Percentiles rank a stretch among this genome's conserved stretches.
phyloP scores from a whole-genome alignment of 2,329 filamentous ascomycete species.

The Remersonia thermophila region DNA sequence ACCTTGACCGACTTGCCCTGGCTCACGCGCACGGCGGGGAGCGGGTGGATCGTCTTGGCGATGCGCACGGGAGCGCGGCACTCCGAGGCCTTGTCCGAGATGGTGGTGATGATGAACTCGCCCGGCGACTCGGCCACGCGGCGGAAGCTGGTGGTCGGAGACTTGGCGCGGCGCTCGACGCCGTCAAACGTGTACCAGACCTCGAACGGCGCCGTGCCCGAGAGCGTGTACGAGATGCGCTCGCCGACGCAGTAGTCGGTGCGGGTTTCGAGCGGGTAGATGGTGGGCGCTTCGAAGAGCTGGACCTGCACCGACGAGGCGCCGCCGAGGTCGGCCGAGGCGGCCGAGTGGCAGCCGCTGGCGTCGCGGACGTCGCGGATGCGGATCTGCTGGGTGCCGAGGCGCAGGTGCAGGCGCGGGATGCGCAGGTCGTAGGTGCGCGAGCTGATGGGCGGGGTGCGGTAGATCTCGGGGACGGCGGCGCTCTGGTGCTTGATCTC shows the following conservation, averaged over 20 bases:
- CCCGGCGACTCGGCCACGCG: slow-evolving; percentile 88
- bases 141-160: slow-evolving; percentile 71
- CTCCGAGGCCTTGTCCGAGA: slow-evolving; percentile 78
- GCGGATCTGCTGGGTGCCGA: slow-evolving; percentile 80
- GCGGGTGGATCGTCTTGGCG: slow-evolving; percentile 74
- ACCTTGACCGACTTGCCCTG: slow-evolving; percentile 69
- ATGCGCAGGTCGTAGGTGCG: slow-evolving; percentile 70
- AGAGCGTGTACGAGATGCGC: slow-evolving; percentile 80
- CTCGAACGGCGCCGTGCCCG: slow-evolving; percentile 83
- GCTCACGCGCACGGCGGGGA: slow-evolving; percentile 83
- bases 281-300: slow-evolving; percentile 84
- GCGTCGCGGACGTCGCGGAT: slow-evolving; percentile 84
- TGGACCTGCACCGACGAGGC: slow-evolving; percentile 74
- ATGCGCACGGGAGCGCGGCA: slow-evolving; percentile 73
- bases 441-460: slow-evolving; percentile 65
- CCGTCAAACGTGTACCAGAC: slow-evolving; percentile 85
- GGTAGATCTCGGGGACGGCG: slow-evolving; percentile 66
- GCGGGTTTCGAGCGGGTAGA: slow-evolving; percentile 74
- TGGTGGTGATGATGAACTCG: slow-evolving; percentile 71
- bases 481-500: slow-evolving; percentile 86
- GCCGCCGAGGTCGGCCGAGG: slow-evolving; percentile 50
- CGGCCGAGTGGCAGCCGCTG: slow-evolving; percentile 68
- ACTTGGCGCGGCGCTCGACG: slow-evolving; percentile 64
- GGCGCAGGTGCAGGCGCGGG: slow-evolving; percentile 69
- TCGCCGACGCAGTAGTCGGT: slow-evolving; percentile 92